Conservation (phyloP, 805 yeast species). For the Yarrowia sp. region DNA sequence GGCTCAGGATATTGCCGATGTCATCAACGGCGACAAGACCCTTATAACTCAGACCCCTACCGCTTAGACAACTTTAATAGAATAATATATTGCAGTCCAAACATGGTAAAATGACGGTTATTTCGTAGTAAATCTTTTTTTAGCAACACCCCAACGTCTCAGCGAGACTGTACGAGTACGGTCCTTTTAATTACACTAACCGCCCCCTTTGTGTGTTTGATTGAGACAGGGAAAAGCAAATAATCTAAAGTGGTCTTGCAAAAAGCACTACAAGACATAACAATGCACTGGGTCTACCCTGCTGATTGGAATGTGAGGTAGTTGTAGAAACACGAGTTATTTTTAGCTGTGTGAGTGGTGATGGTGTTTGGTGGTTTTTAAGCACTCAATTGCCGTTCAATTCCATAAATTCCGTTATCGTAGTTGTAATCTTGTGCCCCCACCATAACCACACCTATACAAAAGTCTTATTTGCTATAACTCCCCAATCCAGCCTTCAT, state of each 20-base stretch:
- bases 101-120: too few relatives aligned
- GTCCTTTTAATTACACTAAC: background rate
- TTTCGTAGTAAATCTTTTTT: background rate
- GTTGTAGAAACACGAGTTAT: too few relatives aligned
- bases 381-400: too few relatives aligned
- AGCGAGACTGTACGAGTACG: too few relatives aligned
- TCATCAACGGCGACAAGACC: background rate
- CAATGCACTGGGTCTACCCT: background rate
- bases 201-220: background rate
- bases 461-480: too few relatives aligned
- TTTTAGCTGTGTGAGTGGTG: too few relatives aligned
- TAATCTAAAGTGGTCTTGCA: too few relatives aligned
- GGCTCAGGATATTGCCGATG: slow-evolving; percentile 3
- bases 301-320: background rate
- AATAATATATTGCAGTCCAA: background rate
- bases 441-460: too few relatives aligned
- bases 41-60: background rate
- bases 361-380: too few relatives aligned
- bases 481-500: background rate
- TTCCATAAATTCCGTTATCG: too few relatives aligned
- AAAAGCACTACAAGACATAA: too few relatives aligned
- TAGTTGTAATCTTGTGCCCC: too few relatives aligned
- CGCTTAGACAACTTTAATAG: background rate
- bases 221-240: background rate
- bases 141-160: background rate